phyloP scores from a whole-genome alignment of 2,329 filamentous ascomycete species.

The Sphaerulina vaccinii region DNA sequence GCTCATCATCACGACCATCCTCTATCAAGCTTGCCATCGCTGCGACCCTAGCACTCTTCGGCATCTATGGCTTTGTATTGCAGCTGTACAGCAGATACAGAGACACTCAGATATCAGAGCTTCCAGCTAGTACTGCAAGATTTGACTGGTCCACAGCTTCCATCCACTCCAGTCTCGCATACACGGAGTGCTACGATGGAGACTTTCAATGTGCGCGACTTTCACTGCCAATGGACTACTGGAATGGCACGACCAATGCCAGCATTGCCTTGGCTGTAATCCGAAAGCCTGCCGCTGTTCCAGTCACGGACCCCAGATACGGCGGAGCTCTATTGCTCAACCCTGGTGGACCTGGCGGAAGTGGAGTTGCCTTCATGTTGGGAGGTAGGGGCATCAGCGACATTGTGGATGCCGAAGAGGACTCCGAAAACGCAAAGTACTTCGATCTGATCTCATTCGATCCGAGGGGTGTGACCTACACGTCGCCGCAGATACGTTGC shows the following conservation, averaged over 20 bases:
- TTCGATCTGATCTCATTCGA: constrained; percentile 48
- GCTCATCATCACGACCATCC: no score
- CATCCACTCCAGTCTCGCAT: no score
- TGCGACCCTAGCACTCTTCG: no score
- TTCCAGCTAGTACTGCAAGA: no score
- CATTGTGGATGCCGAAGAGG: constrained; percentile 21
- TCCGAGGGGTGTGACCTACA: constrained; percentile 43
- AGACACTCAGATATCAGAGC: no score
- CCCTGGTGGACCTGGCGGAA: constrained; percentile 48
- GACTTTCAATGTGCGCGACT: constrained; percentile 50
- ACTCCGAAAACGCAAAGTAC: constrained; percentile 37
- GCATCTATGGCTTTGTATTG: no score
- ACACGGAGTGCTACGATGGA: constrained; percentile 20
- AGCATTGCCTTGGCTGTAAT: constrained; percentile 47
- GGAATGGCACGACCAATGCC: constrained; percentile 38
- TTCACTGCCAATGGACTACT: constrained; percentile 49
- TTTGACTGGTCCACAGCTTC: no score
- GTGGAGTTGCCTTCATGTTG: constrained; percentile 39
- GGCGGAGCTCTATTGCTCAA: constrained; percentile 44
- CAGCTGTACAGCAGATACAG: no score
- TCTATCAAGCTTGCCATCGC: no score
- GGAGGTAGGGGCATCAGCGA: constrained; percentile 24
- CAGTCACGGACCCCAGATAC: constrained; percentile 42
- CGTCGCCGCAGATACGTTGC: constrained; percentile 38
- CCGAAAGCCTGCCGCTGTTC: constrained; percentile 45